Percentiles rank a stretch among this genome's conserved stretches.
phyloP scores from a whole-genome alignment of 1,139 yeast species.

The Arxiozyma slooffiae region DNA sequence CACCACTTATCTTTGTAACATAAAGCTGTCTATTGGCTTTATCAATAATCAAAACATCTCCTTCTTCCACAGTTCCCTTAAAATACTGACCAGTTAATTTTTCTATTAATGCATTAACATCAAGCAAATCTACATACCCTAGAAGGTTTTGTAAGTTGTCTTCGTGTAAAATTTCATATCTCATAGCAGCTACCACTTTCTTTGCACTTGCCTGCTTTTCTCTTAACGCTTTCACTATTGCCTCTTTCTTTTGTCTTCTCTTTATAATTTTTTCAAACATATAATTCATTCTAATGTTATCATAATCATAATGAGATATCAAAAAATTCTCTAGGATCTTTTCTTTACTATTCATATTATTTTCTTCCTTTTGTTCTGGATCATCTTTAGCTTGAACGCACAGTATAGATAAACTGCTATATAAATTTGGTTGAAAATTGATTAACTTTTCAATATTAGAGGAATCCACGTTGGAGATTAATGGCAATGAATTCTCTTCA shows the following conservation, averaged over 20 bases:
- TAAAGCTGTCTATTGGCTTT: constrained; percentile 29
- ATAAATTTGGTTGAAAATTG: constrained; percentile 27
- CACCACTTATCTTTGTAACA: constrained; percentile 31
- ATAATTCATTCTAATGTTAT: constrained; percentile 37
- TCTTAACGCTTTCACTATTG: constrained; percentile 38
- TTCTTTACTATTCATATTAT: constrained; percentile 11
- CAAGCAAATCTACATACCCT: constrained; percentile 44
- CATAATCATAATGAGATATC: constrained; percentile 46
- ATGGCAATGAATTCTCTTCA: constrained; percentile 39
- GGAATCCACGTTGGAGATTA: constrained; percentile 43
- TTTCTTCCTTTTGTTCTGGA: constrained; percentile 15
- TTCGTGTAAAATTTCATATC: constrained; percentile 41
- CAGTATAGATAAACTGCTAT: constrained; percentile 44
- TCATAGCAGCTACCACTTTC: constrained; percentile 38
- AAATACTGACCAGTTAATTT: constrained; percentile 18
- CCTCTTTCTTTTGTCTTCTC: constrained; percentile 38
- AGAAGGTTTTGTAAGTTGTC: constrained; percentile 38
- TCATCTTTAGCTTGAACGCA: constrained; percentile 41
- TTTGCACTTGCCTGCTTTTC: constrained; percentile 35
- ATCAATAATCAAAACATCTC: constrained; percentile 39
- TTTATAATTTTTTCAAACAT: constrained; percentile 36
- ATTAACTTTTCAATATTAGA: constrained; percentile 34
- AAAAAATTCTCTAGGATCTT: constrained; percentile 37
- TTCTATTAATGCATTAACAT: constrained; percentile 31
- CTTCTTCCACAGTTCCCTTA: constrained; percentile 34